Conservation (phyloP, 345 rosid species). For the Gossypium anomalum region DNA sequence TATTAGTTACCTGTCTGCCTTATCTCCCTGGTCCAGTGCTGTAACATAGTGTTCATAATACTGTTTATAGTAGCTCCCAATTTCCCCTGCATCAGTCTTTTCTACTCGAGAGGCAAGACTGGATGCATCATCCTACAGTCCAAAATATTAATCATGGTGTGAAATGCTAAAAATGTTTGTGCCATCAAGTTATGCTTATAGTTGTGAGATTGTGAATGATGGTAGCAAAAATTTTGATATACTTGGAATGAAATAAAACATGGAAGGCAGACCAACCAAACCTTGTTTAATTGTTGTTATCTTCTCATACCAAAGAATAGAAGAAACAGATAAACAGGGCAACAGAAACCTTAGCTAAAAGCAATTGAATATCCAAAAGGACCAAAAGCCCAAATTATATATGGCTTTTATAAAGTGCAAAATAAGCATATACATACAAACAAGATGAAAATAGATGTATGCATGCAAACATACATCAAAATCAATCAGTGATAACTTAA, state of each 20-base stretch:
- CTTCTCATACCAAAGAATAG: neutral
- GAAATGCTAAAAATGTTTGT: neutral
- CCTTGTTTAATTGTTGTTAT: neutral
- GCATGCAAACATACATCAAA: no score
- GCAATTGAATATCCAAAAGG: neutral
- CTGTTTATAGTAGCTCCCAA: slow-evolving; percentile 86
- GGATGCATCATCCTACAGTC: slow-evolving; percentile 73
- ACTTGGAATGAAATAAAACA: no score
- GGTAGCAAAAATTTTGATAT: neutral
- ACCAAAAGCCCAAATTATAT: neutral
- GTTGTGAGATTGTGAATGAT: neutral
- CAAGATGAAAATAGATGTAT: no score
- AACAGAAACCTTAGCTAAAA: neutral
- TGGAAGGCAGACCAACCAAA: neutral
- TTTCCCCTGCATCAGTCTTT: slow-evolving; percentile 96
- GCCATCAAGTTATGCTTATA: neutral
- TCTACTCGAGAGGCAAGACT: slow-evolving; percentile 92
- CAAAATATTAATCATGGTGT: slow-evolving; percentile 7
- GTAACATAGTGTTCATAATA: slow-evolving; percentile 88
- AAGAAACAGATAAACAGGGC: neutral
- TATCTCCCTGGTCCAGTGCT: slow-evolving; percentile 91
- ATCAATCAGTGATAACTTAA: no score
- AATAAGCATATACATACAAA: no score
- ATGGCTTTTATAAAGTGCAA: neutral
- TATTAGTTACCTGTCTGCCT: slow-evolving; percentile 76